Percentiles rank a stretch among this genome's conserved stretches.
phyloP scores from a whole-genome alignment of 176 grass and related monocot genomes.

The Raddia guianensis region DNA sequence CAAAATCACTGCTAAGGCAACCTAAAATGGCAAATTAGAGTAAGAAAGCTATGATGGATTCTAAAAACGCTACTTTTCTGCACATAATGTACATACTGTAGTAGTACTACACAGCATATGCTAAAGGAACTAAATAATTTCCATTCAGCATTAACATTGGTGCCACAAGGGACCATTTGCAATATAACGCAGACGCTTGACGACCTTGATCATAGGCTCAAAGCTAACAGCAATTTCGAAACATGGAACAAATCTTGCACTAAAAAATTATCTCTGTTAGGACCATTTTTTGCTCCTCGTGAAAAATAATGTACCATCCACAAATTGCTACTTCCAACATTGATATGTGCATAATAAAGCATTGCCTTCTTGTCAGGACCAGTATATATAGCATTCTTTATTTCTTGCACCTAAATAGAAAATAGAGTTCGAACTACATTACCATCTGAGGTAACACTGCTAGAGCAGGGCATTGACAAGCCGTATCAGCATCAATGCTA shows the following conservation, averaged over 20 bases:
- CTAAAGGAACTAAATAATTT: slow-evolving; percentile 4
- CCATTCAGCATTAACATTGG: background rate
- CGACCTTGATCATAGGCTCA: background rate
- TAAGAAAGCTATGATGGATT: slow-evolving; percentile 26
- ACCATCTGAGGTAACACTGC: background rate
- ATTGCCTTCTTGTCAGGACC: background rate
- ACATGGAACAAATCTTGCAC: background rate
- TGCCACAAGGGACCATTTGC: background rate
- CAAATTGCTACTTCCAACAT: slow-evolving; percentile 1
- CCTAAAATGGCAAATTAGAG: slow-evolving; percentile 41
- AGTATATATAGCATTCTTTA: background rate
- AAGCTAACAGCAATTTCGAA: background rate
- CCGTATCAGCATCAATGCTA: background rate
- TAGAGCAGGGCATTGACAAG: slow-evolving; percentile 7
- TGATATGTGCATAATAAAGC: background rate
- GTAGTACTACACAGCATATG: background rate
- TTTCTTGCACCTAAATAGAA: slow-evolving; percentile 18
- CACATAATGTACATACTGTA: background rate
- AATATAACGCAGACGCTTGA: background rate
- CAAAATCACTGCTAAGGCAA: slow-evolving; percentile 47
- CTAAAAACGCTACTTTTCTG: background rate
- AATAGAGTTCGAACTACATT: slow-evolving; percentile 4
- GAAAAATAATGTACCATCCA: background rate
- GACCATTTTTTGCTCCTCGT: background rate
- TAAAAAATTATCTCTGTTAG: background rate